A percentile compares a stretch with the other conserved stretches of the same genome.
Conservation (phyloP, 768 basidiomycete genomes). For the Vararia minispora region DNA sequence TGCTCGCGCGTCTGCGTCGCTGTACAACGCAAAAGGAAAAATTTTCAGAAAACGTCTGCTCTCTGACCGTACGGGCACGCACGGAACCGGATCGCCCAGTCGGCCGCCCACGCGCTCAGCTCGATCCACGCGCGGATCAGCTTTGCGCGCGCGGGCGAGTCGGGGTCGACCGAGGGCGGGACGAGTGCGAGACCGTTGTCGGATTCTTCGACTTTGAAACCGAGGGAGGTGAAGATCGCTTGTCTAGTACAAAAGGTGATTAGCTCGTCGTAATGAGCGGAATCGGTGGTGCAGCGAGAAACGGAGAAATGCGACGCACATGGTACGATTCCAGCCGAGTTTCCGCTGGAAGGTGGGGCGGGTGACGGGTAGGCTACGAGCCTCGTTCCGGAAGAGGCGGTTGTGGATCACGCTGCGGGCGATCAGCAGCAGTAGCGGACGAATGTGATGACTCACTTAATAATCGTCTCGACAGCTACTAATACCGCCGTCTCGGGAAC, state of each 20-base stretch:
- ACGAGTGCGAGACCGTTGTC: slow-evolving; percentile 32
- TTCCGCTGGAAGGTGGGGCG: slow-evolving; percentile 48
- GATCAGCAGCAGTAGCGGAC: slow-evolving; percentile 1
- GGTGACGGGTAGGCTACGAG: slow-evolving; percentile 40
- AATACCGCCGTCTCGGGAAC: slow-evolving; percentile 43
- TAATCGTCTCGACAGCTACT: slow-evolving; percentile 52
- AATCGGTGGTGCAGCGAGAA: background rate
- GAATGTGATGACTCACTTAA: slow-evolving; percentile 29
- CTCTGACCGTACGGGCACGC: slow-evolving; percentile 8
- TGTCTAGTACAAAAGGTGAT: slow-evolving; percentile 19
- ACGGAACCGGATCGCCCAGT: slow-evolving; percentile 43
- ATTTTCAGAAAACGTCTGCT: too few relatives aligned
- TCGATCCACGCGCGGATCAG: slow-evolving; percentile 79
- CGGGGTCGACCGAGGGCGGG: slow-evolving; percentile 43
- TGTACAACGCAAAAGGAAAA: too few relatives aligned
- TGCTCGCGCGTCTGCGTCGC: too few relatives aligned
- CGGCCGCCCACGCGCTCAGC: slow-evolving; percentile 50
- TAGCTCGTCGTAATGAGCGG: background rate
- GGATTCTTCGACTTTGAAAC: slow-evolving; percentile 22
- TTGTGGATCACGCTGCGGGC: slow-evolving; percentile 58
- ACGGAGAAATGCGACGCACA: slow-evolving; percentile 32
- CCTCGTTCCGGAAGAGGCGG: slow-evolving; percentile 62
- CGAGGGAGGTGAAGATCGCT: slow-evolving; percentile 30
- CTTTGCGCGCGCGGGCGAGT: slow-evolving; percentile 37
- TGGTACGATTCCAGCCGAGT: slow-evolving; percentile 50